Conservation (phyloP, 2,329 filamentous ascomycete genomes). For the Lizonia empirigonia region DNA sequence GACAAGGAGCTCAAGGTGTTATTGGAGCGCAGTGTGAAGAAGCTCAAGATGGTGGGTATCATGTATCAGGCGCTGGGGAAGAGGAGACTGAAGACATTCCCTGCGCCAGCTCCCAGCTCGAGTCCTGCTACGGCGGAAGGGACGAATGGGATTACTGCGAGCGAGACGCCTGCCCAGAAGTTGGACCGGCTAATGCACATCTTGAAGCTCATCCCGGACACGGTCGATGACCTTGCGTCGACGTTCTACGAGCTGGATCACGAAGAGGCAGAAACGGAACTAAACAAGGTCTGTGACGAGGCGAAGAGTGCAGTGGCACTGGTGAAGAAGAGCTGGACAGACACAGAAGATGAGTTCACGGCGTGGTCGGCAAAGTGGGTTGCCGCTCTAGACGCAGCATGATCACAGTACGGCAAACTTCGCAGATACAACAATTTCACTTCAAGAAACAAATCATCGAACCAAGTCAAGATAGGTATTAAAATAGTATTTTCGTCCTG, state of each 20-base stretch:
- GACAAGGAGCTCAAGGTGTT: slow-evolving; percentile 70
- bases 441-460: not conserved
- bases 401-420: not conserved
- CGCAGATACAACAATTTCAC: not conserved
- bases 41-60: slow-evolving; percentile 69
- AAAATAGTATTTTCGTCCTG: slow-evolving; percentile 8
- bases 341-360: slow-evolving; percentile 74
- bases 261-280: slow-evolving; percentile 61
- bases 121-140: not conserved
- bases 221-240: slow-evolving; percentile 71
- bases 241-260: slow-evolving; percentile 74
- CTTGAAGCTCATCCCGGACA: slow-evolving; percentile 67
- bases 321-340: slow-evolving; percentile 66
- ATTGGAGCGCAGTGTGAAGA: slow-evolving; percentile 67
- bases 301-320: slow-evolving; percentile 63
- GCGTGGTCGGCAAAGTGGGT: slow-evolving; percentile 71
- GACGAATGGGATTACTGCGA: slow-evolving; percentile 8
- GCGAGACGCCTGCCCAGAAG: slow-evolving; percentile 29
- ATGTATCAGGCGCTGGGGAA: slow-evolving; percentile 74
- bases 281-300: slow-evolving; percentile 66
- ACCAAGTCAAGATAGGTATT: not conserved
- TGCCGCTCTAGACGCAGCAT: slow-evolving; percentile 50
- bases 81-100: slow-evolving; percentile 65
- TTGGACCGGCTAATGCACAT: slow-evolving; percentile 62
- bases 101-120: slow-evolving; percentile 11